Evolutionary conservation across 129 eudicot species (phyloP), one percentile per base, ranked within the genome.

Genomic region (Helichrysum umbraculigerum): DNA sequence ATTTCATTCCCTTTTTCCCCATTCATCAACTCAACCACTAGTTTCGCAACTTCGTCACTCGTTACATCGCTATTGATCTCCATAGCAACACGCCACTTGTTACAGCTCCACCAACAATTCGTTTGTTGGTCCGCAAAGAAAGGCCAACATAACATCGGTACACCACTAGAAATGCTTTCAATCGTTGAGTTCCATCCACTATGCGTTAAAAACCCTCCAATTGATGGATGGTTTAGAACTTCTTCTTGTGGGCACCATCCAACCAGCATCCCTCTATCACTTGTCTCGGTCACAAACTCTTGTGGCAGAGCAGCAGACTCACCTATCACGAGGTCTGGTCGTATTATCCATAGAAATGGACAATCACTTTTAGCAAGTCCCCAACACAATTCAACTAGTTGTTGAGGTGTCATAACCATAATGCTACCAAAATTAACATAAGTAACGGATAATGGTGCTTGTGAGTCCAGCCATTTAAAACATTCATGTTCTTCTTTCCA

Each of bases 341-440:
- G 66, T 8, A 89, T 74, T 51, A 89, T 68, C 94, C 94, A 89
- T 47, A 89, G 58, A 73, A 89, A 89, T 0, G 66, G 44, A 7
- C 75, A 77, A 74, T 81, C 82, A 76, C 90, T 88, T 6, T 80
- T 84, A 5, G 94, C 94, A 0, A 88, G 75, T 1, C 94, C 94
- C 90, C 89, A 89, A 20, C 91, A 87, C 25, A 89, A 84, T 34
- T 89, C 94, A 0, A 65, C 65, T 35, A 88, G 67, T 71, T 88
- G 90, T 6, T 84, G 62, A 35, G 82, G 57, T 12, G 87, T 73
- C 82, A 88, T 67, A 21, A 81, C 81, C 0, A 85, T 78, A 22
- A 86, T 83, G 74, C 94, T 89, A 12, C 94, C 94, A 66, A 86
- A 88, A 39, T 86, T 86, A 33, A 88, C 94, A 42, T 86, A 84